Base-by-base conservation (phyloP, 1,139 yeast genomes). In the Kodamaea sp. region DNA sequence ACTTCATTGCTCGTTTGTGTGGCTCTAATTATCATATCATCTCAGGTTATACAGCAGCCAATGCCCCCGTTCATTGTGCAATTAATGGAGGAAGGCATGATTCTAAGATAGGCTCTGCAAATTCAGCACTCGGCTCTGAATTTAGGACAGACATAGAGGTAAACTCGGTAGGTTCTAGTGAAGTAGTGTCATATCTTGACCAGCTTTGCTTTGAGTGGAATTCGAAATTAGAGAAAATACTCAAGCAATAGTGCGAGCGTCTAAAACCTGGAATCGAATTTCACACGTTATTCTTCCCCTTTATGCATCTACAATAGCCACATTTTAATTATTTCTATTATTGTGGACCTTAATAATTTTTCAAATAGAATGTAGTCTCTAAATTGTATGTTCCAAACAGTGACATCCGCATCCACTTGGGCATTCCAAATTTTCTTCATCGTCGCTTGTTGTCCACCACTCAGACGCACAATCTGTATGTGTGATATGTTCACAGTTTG, bases 21-120 rank as follows among this genome's bases (percentile, higher is more conserved):
- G 98, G 98, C 1, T 83, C 95, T 4, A 83, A 83, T 8, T 83
- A 89, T 78, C 96, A 90, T 55, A 86, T 85, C 50, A 85, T 92
- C 31, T 74, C 83, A 22, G 96, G 97, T 1, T 86, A 88, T 58
- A 78, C 73, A 19, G 97, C 95, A 13, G 96, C 97, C 3, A 84
- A 84, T 55, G 88, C 97, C 0, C 88, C 95, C 2, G 73, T 68
- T 1, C 48, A 54, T 15, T 62, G 64, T 34, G 70, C 68, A 1
- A 36, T 66, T 24, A 50, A 42, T 41, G 70, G 53, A 54, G 68
- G 65, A 47, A 66, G 51, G 29, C 85, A 80, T 53, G 63, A 64
- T 15, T 48, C 72, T 22, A 88, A 89, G 53, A 82, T 82, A 42
- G 96, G 95, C 5, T 86, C 95, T 12, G 84, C 89, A 0, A 73